Conservation (phyloP, 441 rosid genomes). For the Mallotus repandus region DNA sequence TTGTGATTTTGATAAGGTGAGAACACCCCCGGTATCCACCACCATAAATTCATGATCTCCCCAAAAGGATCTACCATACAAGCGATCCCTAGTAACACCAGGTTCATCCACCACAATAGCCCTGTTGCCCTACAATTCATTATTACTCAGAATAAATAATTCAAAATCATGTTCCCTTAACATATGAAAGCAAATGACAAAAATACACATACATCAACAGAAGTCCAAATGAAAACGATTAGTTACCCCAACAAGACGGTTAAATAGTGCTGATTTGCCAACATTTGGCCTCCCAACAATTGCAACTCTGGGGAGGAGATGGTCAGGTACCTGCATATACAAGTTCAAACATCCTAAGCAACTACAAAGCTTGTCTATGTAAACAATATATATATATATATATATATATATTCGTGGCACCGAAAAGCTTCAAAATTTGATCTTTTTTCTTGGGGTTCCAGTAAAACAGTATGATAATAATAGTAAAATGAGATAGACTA, state of each 20-base stretch:
- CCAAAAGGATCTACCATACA: constrained; percentile 92
- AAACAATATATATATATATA: too few relatives aligned
- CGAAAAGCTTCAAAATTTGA: too few relatives aligned
- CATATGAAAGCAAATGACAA: not conserved
- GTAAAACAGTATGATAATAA: not conserved
- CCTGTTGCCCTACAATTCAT: constrained; percentile 54
- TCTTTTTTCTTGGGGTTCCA: too few relatives aligned
- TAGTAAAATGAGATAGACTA: constrained; percentile 19
- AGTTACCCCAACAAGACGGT: constrained; percentile 89
- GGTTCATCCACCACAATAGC: constrained; percentile 98
- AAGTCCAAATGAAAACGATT: not conserved
- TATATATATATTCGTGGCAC: too few relatives aligned
- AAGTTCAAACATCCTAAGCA: constrained; percentile 3
- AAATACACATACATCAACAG: constrained; percentile 4
- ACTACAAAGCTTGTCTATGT: not conserved
- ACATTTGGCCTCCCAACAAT: constrained; percentile 97
- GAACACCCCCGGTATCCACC: constrained; percentile 94
- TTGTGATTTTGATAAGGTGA: constrained; percentile 75
- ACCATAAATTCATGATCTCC: constrained; percentile 80
- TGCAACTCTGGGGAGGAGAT: constrained; percentile 77
- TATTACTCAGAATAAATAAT: not conserved
- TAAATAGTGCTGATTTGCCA: constrained; percentile 92
- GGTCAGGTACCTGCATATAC: constrained; percentile 72
- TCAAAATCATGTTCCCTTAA: not conserved
- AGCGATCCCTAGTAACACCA: constrained; percentile 91